These are phyloP conservation scores for Linum lewisii DNA, from an alignment of 345 rosid genomes.

Conservation along the genomic window DNA sequence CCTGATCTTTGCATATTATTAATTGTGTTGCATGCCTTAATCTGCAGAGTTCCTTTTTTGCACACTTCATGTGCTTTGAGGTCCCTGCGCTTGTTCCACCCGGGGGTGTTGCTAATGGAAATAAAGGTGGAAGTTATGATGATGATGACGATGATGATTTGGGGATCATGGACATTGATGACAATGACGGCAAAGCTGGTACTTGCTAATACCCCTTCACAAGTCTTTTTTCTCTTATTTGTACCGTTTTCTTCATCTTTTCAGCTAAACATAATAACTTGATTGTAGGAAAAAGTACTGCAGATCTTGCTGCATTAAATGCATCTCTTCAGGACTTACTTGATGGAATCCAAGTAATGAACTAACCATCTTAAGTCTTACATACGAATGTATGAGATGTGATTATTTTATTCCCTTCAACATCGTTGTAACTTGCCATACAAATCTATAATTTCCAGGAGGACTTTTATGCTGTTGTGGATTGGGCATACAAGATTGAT, in stretches of 20 bases:
- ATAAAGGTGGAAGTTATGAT: conserved; percentile 28
- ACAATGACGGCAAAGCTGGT: conserved; percentile 69
- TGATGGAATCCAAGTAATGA: conserved; percentile 84
- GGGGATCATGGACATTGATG: conserved; percentile 95
- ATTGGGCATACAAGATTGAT: conserved; percentile 99
- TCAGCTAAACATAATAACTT: conserved; percentile 8
- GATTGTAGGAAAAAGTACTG: conserved; percentile 58
- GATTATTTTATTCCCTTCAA: no score
- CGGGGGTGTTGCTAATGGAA: conserved; percentile 59
- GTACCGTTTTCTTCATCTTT: conserved; percentile 9
- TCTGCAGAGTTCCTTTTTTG: conserved; percentile 96
- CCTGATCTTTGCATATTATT: conserved; percentile 10
- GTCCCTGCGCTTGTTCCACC: conserved; percentile 93
- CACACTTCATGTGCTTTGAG: conserved; percentile 99
- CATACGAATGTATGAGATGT: no score
- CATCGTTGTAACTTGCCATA: background rate
- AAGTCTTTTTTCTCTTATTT: conserved; percentile 11
- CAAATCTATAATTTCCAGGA: conserved; percentile 35
- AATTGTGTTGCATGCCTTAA: conserved; percentile 18
- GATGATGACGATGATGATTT: conserved; percentile 74
- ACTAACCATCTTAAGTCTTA: background rate
- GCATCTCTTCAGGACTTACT: conserved; percentile 95
- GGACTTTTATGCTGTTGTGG: conserved; percentile 97
- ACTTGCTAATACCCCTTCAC: conserved; percentile 15
- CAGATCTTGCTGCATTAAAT: conserved; percentile 71